Percentiles rank a stretch among this genome's conserved stretches.
Conservation (phyloP, 257 asterid species). For the Nicotiana undulata region DNA sequence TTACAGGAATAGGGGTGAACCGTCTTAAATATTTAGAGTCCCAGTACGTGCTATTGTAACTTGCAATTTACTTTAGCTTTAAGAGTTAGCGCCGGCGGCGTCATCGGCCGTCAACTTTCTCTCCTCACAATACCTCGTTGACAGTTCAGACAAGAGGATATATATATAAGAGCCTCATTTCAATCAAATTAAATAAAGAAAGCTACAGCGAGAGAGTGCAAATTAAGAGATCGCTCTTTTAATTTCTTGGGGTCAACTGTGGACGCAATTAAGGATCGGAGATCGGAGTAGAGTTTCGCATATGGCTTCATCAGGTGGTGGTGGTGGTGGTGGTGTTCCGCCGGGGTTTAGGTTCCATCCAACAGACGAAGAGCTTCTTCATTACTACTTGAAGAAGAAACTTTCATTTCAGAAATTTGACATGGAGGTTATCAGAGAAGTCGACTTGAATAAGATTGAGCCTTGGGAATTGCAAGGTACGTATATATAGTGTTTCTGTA, state of each 20-base stretch:
- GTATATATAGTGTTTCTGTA: too few species aligned
- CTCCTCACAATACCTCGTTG: conserved; percentile 25
- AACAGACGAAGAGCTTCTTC: conserved; percentile 90
- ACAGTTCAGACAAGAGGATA: conserved; percentile 9
- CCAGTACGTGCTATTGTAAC: conserved; percentile 5
- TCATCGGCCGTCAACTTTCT: conserved; percentile 76
- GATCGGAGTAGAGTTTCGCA: not conserved
- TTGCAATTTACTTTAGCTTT: conserved; percentile 56
- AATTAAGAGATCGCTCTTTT: not conserved
- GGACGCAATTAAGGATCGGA: not conserved
- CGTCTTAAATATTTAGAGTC: not conserved
- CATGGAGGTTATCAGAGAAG: conserved; percentile 85
- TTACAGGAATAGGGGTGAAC: not conserved
- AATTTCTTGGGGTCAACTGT: not conserved
- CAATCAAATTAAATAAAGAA: not conserved
- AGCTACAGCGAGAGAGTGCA: not conserved
- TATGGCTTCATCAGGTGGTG: conserved; percentile 52
- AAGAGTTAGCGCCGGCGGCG: conserved; percentile 74
- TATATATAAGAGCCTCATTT: not conserved
- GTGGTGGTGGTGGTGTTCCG: conserved; percentile 74
- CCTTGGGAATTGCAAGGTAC: conserved; percentile 97
- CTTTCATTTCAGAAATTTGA: conserved; percentile 76
- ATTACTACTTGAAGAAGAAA: conserved; percentile 82
- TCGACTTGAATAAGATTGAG: conserved; percentile 80
- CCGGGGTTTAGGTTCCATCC: conserved; percentile 95